Percentiles rank a stretch among this genome's conserved stretches.
phyloP scores from a whole-genome alignment of 257 asterid species.

The Lavandula angustifolia region DNA sequence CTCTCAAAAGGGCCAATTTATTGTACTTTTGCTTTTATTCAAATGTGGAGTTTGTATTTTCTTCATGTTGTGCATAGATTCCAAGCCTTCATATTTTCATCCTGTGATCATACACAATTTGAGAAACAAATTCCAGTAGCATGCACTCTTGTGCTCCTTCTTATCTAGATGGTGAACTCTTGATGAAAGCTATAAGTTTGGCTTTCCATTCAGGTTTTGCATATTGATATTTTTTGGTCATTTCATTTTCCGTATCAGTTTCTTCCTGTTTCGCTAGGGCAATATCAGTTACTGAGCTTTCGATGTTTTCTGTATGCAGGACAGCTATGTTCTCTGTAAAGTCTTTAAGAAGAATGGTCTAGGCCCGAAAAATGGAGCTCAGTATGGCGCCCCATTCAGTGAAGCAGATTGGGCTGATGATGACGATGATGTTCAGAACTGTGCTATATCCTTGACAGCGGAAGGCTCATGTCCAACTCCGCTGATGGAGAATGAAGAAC shows the following conservation, averaged over 20 bases:
- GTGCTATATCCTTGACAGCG: constrained; percentile 31
- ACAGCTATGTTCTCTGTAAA: constrained; percentile 67
- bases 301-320: constrained; percentile 47
- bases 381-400: constrained; percentile 84
- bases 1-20: too few species aligned
- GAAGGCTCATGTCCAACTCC: background rate
- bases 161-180: too few species aligned
- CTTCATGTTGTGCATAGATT: too few species aligned
- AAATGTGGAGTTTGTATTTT: too few species aligned
- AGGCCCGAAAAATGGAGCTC: constrained; percentile 91
- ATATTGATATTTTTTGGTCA: background rate
- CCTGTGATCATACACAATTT: too few species aligned
- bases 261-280: background rate
- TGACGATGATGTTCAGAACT: constrained; percentile 30
- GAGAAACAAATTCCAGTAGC: too few species aligned
- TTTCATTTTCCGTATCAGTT: too few species aligned
- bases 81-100: too few species aligned
- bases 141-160: too few species aligned
- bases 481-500: too few species aligned
- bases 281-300: constrained; percentile 9
- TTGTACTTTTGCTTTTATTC: too few species aligned
- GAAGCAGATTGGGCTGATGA: constrained; percentile 85
- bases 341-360: constrained; percentile 76
- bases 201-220: background rate
- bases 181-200: too few species aligned